A percentile compares a stretch with the other conserved stretches of the same genome.
Evolutionary conservation across 2,329 filamentous ascomycete species (phyloP).

Genomic region (Amauroascus verrucosus): DNA sequence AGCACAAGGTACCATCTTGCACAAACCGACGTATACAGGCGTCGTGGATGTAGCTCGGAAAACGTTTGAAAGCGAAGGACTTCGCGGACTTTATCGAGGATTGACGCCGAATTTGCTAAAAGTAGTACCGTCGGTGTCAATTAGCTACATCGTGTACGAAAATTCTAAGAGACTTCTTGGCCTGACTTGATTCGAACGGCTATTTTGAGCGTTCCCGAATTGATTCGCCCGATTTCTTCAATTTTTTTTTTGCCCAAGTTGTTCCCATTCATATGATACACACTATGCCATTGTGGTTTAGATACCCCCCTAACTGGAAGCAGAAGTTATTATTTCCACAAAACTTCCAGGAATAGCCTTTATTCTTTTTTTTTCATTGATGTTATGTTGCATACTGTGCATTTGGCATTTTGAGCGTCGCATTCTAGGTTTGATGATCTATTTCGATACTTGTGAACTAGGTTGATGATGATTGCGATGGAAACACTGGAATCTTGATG

Average conservation of each 20-base stretch:
- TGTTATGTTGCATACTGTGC: neutral
- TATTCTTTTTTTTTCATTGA: neutral
- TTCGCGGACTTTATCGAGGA: slow-evolving; percentile 84
- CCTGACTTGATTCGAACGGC: slow-evolving; percentile 30
- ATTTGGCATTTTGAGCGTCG: slow-evolving; percentile 1
- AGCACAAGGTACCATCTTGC: slow-evolving; percentile 86
- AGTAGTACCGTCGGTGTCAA: slow-evolving; percentile 89
- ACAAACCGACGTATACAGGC: slow-evolving; percentile 80
- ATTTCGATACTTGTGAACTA: neutral
- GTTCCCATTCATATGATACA: neutral
- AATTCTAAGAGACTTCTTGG: slow-evolving; percentile 67
- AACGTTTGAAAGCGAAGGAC: slow-evolving; percentile 72
- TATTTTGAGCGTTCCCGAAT: neutral
- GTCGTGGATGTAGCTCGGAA: slow-evolving; percentile 79
- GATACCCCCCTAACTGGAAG: slow-evolving; percentile 4
- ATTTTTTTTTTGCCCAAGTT: neutral
- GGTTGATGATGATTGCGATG: neutral
- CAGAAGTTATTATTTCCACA: neutral
- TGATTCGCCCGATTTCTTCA: neutral
- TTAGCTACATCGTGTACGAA: slow-evolving; percentile 89
- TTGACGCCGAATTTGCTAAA: slow-evolving; percentile 92
- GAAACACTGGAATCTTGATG: too few relatives aligned
- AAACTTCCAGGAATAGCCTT: neutral
- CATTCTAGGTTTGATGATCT: neutral
- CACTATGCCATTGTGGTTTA: neutral